phyloP scores from a whole-genome alignment of 2,329 filamentous ascomycete species.

The Epichloe amarillans region DNA sequence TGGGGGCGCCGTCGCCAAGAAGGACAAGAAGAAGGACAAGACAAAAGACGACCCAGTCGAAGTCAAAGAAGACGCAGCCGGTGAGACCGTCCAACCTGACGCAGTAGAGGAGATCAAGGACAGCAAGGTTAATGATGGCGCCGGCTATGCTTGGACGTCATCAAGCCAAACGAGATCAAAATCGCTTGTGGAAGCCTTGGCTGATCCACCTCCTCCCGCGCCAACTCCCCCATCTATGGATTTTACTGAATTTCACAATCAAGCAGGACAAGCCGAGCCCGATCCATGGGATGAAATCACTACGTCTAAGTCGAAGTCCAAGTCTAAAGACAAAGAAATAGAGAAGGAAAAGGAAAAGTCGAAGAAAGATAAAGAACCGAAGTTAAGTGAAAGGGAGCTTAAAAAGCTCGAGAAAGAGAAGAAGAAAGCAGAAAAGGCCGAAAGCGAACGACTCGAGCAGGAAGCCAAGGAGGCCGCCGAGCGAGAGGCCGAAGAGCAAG shows the following conservation, averaged over 20 bases:
- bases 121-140: conserved; percentile 28
- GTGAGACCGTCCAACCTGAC: conserved; percentile 33
- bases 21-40: conserved; percentile 35
- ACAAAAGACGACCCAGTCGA: conserved; percentile 36
- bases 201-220: conserved; percentile 31
- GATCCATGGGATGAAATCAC: conserved; percentile 23
- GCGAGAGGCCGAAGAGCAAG: conserved; percentile 19
- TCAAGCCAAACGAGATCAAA: conserved; percentile 33
- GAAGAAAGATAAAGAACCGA: conserved; percentile 27
- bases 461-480: conserved; percentile 14
- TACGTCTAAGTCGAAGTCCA: conserved; percentile 22
- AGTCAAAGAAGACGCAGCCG: conserved; percentile 30
- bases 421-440: conserved; percentile 29
- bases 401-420: conserved; percentile 38
- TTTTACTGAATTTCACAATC: conserved; percentile 24
- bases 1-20: conserved; percentile 22
- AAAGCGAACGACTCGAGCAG: conserved; percentile 19
- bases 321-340: conserved; percentile 26
- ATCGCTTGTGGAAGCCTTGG: conserved; percentile 22
- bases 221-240: conserved; percentile 37
- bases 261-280: conserved; percentile 22
- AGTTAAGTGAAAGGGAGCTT: conserved; percentile 35
- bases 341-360: conserved; percentile 15
- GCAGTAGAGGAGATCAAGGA: conserved; percentile 31
- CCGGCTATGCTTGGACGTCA: conserved; percentile 29